phyloP scores from a whole-genome alignment of 805 yeast genomes.

The Blastobotrys mokoenaii region DNA sequence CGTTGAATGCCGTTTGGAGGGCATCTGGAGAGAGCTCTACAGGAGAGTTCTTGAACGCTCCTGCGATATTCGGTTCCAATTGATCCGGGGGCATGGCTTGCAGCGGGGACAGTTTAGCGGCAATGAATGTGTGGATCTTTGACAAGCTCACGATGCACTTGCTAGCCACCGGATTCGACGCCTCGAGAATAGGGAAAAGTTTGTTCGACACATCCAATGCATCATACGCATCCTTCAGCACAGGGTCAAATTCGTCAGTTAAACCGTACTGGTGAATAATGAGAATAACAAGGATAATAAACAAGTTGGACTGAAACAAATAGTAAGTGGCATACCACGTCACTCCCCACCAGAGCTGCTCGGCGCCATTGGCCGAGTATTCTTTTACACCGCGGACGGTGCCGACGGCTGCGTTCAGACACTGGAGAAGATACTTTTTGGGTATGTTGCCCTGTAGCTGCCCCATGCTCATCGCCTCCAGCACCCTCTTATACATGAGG shows the following conservation, averaged over 20 bases:
- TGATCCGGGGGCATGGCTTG: too few relatives aligned
- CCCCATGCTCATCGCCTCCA: conserved; percentile 39
- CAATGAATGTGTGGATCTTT: background rate
- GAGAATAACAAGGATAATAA: conserved; percentile 24
- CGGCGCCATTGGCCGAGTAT: conserved; percentile 15
- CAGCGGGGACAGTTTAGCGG: too few relatives aligned
- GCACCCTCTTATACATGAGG: conserved; percentile 42
- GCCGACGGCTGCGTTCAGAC: conserved; percentile 39
- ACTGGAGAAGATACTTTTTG: conserved; percentile 15
- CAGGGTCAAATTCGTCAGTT: background rate
- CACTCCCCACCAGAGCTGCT: conserved; percentile 32
- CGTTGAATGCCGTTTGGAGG: too few relatives aligned
- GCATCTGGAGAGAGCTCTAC: too few relatives aligned
- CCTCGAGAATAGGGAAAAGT: background rate
- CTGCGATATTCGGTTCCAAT: too few relatives aligned
- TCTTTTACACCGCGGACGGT: conserved; percentile 36
- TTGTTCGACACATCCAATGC: background rate
- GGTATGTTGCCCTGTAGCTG: conserved; percentile 2
- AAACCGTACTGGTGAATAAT: background rate
- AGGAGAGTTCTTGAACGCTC: too few relatives aligned
- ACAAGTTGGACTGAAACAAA: conserved; percentile 41
- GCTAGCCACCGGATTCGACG: background rate
- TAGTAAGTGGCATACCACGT: conserved; percentile 53
- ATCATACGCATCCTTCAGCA: background rate
- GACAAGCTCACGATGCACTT: background rate